A percentile compares a stretch with the other conserved stretches of the same genome.
Evolutionary conservation across 2,329 filamentous ascomycete genomes (phyloP).

Genomic region (Ustulina deusta): DNA sequence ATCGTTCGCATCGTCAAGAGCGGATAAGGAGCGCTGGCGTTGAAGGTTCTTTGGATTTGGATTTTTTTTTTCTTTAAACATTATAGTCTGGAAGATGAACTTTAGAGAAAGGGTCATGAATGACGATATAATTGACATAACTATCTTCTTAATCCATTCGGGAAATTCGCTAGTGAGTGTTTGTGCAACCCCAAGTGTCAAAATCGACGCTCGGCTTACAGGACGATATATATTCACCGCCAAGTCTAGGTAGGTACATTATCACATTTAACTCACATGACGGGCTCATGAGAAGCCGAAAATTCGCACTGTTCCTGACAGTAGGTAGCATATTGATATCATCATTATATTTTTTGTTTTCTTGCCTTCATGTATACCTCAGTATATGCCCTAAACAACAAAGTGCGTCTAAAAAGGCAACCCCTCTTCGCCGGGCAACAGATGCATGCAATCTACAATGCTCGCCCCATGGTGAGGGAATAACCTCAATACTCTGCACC

Average conservation of each 20-base stretch:
- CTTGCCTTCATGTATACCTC: not conserved
- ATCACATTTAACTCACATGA: not conserved
- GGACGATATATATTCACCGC: not conserved
- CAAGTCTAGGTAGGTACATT: too few relatives aligned
- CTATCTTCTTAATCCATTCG: not conserved
- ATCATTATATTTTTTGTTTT: conserved; percentile 1
- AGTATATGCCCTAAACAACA: not conserved
- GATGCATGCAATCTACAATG: not conserved
- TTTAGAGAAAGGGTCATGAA: conserved; percentile 11
- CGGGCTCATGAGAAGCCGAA: not conserved
- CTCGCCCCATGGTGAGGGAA: not conserved
- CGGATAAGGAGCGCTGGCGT: conserved; percentile 15
- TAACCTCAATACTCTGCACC: conserved; percentile 18
- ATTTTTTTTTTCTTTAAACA: not conserved
- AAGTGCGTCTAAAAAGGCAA: not conserved
- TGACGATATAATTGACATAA: conserved; percentile 13
- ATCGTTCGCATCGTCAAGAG: conserved; percentile 1
- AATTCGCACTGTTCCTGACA: not conserved
- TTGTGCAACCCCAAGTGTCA: not conserved
- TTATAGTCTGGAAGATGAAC: not conserved
- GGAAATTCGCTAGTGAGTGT: not conserved
- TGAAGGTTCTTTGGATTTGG: conserved; percentile 5
- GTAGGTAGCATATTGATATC: not conserved
- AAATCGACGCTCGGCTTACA: not conserved
- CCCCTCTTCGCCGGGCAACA: not conserved